These are phyloP conservation scores for Aspergillus homomorphus DNA, from an alignment of 495 filamentous ascomycete genomes.

Conservation along the genomic window DNA sequence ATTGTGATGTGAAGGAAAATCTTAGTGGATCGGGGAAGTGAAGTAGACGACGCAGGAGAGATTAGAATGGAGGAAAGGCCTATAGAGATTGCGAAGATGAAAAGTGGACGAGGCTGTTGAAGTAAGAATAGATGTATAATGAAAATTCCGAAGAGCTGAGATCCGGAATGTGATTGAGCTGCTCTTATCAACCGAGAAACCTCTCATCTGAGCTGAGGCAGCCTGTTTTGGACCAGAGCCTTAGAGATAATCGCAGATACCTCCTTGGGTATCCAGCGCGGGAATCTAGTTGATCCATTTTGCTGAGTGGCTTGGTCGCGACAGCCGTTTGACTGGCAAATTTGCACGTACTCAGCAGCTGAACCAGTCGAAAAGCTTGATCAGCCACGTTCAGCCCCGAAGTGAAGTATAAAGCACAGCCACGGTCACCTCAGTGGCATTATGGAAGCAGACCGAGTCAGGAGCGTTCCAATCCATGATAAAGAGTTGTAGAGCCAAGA, in stretches of 20 bases:
- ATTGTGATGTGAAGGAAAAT: conserved; percentile 2
- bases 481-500: not conserved
- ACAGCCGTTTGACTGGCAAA: too few species aligned
- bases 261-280: not conserved
- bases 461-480: not conserved
- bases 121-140: too few species aligned
- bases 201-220: too few species aligned
- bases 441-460: not conserved
- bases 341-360: too few species aligned
- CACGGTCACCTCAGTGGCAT: not conserved
- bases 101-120: too few species aligned
- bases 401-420: not conserved
- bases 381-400: not conserved
- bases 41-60: not conserved
- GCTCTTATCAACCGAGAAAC: too few species aligned
- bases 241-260: not conserved
- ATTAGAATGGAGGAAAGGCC: too few species aligned
- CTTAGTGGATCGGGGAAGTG: not conserved
- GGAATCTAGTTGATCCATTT: not conserved
- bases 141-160: too few species aligned
- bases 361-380: not conserved
- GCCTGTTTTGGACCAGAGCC: too few species aligned
- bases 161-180: too few species aligned
- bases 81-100: too few species aligned
- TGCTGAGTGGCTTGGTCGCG: not conserved